A percentile compares a stretch with the other conserved stretches of the same genome.
These are phyloP conservation scores for Backusella sp. DNA, from an alignment of 192 early-diverging fungal species.

Conservation along the genomic window DNA sequence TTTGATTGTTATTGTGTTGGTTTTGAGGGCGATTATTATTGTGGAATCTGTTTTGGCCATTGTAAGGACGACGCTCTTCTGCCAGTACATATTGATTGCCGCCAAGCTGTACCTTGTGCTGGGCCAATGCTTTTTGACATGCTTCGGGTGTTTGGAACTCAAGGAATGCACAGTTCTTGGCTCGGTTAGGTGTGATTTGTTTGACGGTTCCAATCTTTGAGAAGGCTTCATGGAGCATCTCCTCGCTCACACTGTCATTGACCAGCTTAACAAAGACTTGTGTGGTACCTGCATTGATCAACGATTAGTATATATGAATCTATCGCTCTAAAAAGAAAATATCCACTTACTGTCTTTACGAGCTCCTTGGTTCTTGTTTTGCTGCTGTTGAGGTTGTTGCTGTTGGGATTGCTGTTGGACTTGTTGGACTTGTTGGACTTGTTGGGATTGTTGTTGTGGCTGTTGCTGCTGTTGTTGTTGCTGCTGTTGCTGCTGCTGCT, in stretches of 20 bases:
- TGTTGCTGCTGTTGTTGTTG: not conserved
- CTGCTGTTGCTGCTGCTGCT: slow-evolving; percentile 3
- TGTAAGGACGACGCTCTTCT: slow-evolving; percentile 21
- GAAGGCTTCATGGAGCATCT: slow-evolving; percentile 39
- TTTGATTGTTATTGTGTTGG: not conserved
- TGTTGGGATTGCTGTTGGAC: not conserved
- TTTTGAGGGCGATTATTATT: slow-evolving; percentile 3
- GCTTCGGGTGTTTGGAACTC: slow-evolving; percentile 36
- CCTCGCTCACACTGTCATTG: slow-evolving; percentile 34
- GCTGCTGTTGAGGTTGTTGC: slow-evolving; percentile 13
- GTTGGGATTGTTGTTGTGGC: not conserved
- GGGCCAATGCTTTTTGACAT: slow-evolving; percentile 39
- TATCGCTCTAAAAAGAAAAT: not conserved
- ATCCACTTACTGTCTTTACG: not conserved
- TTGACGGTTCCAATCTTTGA: slow-evolving; percentile 35
- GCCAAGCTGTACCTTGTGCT: slow-evolving; percentile 26
- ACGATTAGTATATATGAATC: not conserved
- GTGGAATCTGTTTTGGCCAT: not conserved
- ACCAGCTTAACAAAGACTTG: slow-evolving; percentile 40
- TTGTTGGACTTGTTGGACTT: not conserved
- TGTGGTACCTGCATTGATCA: not conserved
- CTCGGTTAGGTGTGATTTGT: slow-evolving; percentile 1
- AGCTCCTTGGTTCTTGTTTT: slow-evolving; percentile 3
- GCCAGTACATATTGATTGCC: slow-evolving; percentile 22
- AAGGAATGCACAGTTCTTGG: slow-evolving; percentile 40